Conservation (phyloP, 75 land plant species). For the Ceratopteris richardii region DNA sequence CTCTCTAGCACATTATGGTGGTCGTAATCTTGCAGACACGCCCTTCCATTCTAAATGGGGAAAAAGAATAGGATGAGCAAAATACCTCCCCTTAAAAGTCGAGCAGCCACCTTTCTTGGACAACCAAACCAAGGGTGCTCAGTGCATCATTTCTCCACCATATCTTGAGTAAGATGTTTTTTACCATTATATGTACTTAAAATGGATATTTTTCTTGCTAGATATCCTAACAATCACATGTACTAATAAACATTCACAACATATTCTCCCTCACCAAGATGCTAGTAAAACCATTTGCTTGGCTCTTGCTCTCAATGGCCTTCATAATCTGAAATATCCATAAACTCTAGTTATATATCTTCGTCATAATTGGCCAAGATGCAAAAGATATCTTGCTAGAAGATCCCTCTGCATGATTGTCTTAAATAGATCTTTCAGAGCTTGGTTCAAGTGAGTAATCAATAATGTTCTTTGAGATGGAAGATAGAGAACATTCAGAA, state of each 20-base stretch:
- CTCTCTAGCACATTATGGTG: no score
- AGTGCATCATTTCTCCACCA: constrained; percentile 62
- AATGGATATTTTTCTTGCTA: constrained; percentile 92
- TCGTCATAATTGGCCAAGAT: constrained; percentile 88
- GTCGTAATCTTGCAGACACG: no score
- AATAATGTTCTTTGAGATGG: no score
- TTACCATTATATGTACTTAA: constrained; percentile 96
- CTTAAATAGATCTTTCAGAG: no score
- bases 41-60: no score
- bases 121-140: constrained; percentile 61
- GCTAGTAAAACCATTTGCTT: constrained; percentile 89
- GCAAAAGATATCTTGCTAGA: constrained; percentile 91
- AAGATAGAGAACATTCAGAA: no score
- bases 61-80: no score
- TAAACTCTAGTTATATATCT: constrained; percentile 90
- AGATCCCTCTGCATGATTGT: constrained; percentile 99
- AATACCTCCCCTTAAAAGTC: no score
- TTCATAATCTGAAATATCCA: constrained; percentile 86
- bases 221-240: constrained; percentile 92
- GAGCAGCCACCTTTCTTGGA: constrained; percentile 63
- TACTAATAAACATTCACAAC: constrained; percentile 90
- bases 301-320: constrained; percentile 90
- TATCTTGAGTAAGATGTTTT: constrained; percentile 95
- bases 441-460: no score
- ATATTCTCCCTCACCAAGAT: constrained; percentile 98